Percentiles rank a stretch among this genome's conserved stretches.
These are phyloP conservation scores for Coemansia sp. DNA, from an alignment of 192 early-diverging fungal species.

Conservation along the genomic window DNA sequence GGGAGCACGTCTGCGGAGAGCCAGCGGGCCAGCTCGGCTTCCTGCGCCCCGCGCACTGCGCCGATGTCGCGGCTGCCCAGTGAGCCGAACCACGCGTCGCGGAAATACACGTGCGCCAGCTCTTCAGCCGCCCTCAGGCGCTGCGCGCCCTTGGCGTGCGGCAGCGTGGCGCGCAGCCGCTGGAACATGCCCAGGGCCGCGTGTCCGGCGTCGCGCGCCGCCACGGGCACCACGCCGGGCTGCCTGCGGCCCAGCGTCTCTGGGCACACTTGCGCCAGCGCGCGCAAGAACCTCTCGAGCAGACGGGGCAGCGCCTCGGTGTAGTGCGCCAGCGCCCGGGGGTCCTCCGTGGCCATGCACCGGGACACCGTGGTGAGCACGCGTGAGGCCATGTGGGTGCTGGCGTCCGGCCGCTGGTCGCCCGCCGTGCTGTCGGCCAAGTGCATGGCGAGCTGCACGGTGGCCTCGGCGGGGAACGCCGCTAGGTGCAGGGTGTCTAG, in stretches of 20 bases:
- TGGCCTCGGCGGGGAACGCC: constrained; percentile 32
- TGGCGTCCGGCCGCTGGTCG: too few species aligned
- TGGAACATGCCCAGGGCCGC: constrained; percentile 35
- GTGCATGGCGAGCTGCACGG: constrained; percentile 16
- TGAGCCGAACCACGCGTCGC: constrained; percentile 34
- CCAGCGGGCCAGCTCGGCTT: constrained; percentile 23
- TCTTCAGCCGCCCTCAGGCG: too few species aligned
- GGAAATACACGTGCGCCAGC: constrained; percentile 30
- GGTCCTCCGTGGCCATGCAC: constrained; percentile 4
- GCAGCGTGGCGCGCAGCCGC: constrained; percentile 9
- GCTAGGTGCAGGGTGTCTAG: constrained; percentile 39
- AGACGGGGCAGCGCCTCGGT: constrained; percentile 25
- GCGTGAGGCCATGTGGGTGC: too few species aligned
- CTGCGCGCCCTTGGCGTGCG: too few species aligned
- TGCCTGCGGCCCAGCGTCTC: constrained; percentile 26
- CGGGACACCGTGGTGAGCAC: too few species aligned
- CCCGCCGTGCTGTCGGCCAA: constrained; percentile 6
- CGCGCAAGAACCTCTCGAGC: constrained; percentile 30
- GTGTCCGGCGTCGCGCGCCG: constrained; percentile 9
- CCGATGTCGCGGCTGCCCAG: constrained; percentile 6
- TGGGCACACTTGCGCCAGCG: constrained; percentile 32
- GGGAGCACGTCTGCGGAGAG: constrained; percentile 14
- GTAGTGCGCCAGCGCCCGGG: constrained; percentile 11
- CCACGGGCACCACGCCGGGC: not conserved
- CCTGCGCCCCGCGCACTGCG: constrained; percentile 22